Evolutionary conservation across 345 rosid genomes (phyloP).

Genomic region (Anacardium occidentale): DNA sequence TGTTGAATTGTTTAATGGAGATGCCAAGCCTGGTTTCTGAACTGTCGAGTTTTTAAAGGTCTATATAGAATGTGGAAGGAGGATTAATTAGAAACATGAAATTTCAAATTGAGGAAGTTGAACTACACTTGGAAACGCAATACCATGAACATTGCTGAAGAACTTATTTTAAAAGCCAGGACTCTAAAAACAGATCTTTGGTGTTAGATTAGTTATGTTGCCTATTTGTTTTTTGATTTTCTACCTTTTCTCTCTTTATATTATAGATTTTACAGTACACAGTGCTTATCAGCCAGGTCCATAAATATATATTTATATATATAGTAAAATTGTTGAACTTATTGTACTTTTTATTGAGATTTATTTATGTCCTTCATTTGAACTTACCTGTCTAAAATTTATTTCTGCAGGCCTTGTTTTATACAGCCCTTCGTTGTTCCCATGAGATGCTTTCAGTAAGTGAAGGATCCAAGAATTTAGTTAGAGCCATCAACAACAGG

Average conservation of each 20-base stretch:
- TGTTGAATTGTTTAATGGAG: not conserved
- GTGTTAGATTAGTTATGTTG: not conserved
- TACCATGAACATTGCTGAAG: not conserved
- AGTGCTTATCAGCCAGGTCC: too few species aligned
- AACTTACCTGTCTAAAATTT: constrained; percentile 4
- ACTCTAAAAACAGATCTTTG: not conserved
- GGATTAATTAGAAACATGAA: not conserved
- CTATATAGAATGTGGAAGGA: not conserved
- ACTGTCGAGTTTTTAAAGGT: not conserved
- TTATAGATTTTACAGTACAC: too few species aligned
- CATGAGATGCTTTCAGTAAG: constrained; percentile 68
- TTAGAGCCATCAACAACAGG: constrained; percentile 75
- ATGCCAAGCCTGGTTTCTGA: not conserved
- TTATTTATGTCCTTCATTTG: constrained; percentile 11
- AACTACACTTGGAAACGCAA: too few species aligned
- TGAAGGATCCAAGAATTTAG: constrained; percentile 69
- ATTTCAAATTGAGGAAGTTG: not conserved
- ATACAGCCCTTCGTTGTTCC: constrained; percentile 69
- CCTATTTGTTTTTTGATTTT: not conserved
- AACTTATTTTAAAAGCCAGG: not conserved
- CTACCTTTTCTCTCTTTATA: not conserved
- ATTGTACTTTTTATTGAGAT: not conserved
- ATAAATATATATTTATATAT: not conserved
- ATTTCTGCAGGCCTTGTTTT: constrained; percentile 65
- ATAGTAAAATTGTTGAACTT: not conserved